Evolutionary conservation across 805 yeast genomes (phyloP).

Genomic region (Clavispora asparagi): DNA sequence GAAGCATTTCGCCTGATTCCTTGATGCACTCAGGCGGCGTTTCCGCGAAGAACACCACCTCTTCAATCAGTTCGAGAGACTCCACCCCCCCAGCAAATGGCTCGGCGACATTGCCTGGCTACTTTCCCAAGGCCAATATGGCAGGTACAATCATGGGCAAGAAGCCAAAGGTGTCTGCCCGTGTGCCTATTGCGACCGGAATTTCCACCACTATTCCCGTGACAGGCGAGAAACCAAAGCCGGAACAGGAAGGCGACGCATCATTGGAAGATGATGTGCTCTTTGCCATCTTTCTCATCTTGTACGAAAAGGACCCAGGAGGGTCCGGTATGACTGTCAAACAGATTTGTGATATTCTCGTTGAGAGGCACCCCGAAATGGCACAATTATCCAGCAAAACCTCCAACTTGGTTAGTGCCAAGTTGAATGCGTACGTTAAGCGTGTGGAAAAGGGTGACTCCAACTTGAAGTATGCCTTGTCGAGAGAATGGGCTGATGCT

Average conservation of each 20-base stretch:
- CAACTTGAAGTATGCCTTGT: conserved; percentile 63
- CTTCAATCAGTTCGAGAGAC: conserved; percentile 27
- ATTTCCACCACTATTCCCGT: conserved; percentile 77
- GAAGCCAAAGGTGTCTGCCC: conserved; percentile 32
- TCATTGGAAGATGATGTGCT: conserved; percentile 72
- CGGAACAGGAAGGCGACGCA: conserved; percentile 54
- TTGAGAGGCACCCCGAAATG: conserved; percentile 79
- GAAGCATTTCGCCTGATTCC: conserved; percentile 41
- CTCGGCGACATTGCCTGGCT: neutral
- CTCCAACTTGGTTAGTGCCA: conserved; percentile 76
- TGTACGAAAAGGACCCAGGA: conserved; percentile 62
- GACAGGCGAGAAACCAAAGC: conserved; percentile 64
- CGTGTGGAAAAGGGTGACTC: conserved; percentile 81
- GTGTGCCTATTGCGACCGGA: conserved; percentile 61
- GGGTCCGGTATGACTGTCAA: conserved; percentile 87
- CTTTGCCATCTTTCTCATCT: conserved; percentile 66
- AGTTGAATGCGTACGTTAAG: conserved; percentile 78
- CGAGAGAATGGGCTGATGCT: conserved; percentile 89
- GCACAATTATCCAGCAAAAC: conserved; percentile 75
- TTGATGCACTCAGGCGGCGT: conserved; percentile 27
- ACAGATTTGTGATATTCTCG: conserved; percentile 72
- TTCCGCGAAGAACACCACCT: conserved; percentile 10
- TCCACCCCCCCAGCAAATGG: conserved; percentile 23
- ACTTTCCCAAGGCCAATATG: conserved; percentile 4
- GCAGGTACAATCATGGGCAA: conserved; percentile 11